These are phyloP conservation scores for Ceratocystis lukuohia DNA, from an alignment of 2,329 filamentous ascomycete species.

Conservation along the genomic window DNA sequence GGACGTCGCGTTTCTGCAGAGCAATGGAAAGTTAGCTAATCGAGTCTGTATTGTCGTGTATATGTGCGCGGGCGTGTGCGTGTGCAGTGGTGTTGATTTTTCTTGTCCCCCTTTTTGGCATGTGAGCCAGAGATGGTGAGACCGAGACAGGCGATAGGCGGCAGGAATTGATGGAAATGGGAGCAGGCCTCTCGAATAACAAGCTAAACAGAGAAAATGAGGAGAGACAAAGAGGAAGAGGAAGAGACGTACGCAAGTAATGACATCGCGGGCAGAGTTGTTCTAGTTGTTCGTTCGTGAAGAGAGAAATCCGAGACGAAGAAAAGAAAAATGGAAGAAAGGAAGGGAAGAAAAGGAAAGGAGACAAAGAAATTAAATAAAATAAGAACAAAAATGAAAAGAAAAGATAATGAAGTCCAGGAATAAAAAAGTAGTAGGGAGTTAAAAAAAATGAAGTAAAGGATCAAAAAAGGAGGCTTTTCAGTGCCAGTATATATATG, in stretches of 20 bases:
- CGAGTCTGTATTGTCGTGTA: not conserved
- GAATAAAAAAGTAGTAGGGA: not conserved
- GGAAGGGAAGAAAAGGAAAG: not conserved
- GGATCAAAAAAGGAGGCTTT: slow-evolving; percentile 8
- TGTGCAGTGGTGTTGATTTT: too few species aligned
- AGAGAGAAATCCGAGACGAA: slow-evolving; percentile 6
- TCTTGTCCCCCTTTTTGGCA: too few species aligned
- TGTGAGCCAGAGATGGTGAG: too few species aligned
- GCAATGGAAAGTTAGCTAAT: slow-evolving; percentile 7
- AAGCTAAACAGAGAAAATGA: not conserved
- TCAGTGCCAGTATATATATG: not conserved
- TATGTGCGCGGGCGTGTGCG: too few species aligned
- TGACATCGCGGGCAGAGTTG: slow-evolving; percentile 13
- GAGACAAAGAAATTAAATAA: not conserved
- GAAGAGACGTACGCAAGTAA: slow-evolving; percentile 17
- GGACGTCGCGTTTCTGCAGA: slow-evolving; percentile 38
- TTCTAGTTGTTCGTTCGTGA: not conserved
- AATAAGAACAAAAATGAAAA: slow-evolving; percentile 2
- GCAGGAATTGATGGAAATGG: too few species aligned
- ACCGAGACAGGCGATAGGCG: too few species aligned
- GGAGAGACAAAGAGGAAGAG: not conserved
- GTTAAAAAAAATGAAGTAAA: not conserved
- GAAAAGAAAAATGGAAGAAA: not conserved
- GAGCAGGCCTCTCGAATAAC: too few species aligned
- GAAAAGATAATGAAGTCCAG: not conserved